Conservation (phyloP, 1,284 basidiomycete genomes). For the Pterula multifida region DNA sequence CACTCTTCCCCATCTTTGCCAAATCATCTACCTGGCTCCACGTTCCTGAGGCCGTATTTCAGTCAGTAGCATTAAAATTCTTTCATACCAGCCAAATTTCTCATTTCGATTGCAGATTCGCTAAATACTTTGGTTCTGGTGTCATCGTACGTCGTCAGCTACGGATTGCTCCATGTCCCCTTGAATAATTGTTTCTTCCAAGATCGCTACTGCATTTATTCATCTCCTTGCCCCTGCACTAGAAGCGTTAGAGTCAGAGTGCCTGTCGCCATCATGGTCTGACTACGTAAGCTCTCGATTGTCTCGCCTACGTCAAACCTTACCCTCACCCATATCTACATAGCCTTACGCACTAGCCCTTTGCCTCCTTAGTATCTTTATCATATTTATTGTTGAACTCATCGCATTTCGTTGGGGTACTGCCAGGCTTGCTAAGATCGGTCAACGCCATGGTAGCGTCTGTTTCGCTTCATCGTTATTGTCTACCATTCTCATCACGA, state of each 20-base stretch:
- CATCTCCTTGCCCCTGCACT: constrained; percentile 74
- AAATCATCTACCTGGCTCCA: constrained; percentile 41
- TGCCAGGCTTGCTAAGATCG: constrained; percentile 43
- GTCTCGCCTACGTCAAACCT: background rate
- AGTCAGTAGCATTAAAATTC: constrained; percentile 35
- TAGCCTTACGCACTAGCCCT: constrained; percentile 76
- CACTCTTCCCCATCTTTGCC: constrained; percentile 77
- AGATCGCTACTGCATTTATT: constrained; percentile 90
- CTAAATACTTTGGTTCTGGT: constrained; percentile 92
- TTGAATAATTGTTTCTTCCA: constrained; percentile 5
- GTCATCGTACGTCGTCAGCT: constrained; percentile 53
- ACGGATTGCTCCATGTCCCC: background rate
- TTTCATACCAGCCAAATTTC: constrained; percentile 10
- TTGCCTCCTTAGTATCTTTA: constrained; percentile 70
- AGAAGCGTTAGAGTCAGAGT: constrained; percentile 58
- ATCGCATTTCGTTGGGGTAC: constrained; percentile 76
- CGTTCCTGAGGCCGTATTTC: constrained; percentile 58
- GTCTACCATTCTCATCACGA: constrained; percentile 3
- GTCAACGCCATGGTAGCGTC: constrained; percentile 40
- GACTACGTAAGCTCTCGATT: constrained; percentile 47
- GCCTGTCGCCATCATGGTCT: constrained; percentile 62
- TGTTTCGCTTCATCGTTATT: constrained; percentile 4
- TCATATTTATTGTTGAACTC: constrained; percentile 78
- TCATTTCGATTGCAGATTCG: constrained; percentile 43
- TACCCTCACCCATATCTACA: constrained; percentile 2